Evolutionary conservation across 192 early-diverging fungal species (phyloP), one percentile per base, ranked within the genome.

Genomic region (Dimargaris verticillata): DNA sequence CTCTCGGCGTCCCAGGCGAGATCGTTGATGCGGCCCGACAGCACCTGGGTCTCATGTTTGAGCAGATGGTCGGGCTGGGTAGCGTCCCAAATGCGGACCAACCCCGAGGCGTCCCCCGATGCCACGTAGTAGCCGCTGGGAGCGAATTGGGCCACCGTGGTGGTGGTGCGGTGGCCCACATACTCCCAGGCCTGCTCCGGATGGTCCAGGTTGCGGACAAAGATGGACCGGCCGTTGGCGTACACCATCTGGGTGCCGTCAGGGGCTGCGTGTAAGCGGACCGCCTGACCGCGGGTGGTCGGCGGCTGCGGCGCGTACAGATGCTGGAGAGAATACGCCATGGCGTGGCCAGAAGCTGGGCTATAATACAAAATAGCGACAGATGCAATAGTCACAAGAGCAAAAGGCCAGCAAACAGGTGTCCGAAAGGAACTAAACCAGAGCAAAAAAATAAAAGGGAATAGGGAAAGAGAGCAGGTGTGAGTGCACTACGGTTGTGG

Each of bases 101-200:
- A 93, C 44, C 95, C 95, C 53, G 77, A 62, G n/a, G 78, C 77
- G 67, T 93, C 86, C 65, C 88, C 95, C 44, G 93, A 96, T 1
- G 93, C 93, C 58, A 96, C 87, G 74, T 96, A 98, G 74, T 83
- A 93, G 51, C 95, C 92, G 63, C 84, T 88, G 3, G 95, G 92
- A 38, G 91, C 77, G 65, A 89, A 95, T 33, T 83, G 75, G 9
- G 95, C 95, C 26, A 92, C 92, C 6, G 88, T 92, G 1, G 87
- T 78, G 55, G 78, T 66, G 48, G 75, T 72, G 6, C 76, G 76
- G 69, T 98, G 95, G 5, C 82, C 85, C 3, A 83, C 82, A 73
- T 95, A 98, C 70, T 90, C 88, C 14, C 74, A 65, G 9, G 72
- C 61, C 49, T 74, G 51, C 24, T 58, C 45, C 1, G 63, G 71